Percentiles rank a stretch among this genome's conserved stretches.
phyloP scores from a whole-genome alignment of 768 basidiomycete genomes.

The Nidularia pulvinata region DNA sequence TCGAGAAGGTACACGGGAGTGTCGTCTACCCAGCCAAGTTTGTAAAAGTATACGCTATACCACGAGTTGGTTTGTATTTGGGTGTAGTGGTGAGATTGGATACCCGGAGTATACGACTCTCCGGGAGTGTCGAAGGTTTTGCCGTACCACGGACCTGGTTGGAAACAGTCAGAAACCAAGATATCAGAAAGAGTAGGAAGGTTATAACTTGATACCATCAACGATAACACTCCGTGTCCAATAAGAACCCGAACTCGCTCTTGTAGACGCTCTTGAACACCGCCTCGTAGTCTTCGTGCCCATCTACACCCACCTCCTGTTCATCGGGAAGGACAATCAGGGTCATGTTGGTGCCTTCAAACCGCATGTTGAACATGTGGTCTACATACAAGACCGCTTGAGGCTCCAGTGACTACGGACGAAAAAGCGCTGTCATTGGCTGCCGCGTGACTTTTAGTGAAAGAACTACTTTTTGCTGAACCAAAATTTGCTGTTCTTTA shows the following conservation, averaged over 20 bases:
- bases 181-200: neutral
- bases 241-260: slow-evolving; percentile 88
- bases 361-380: slow-evolving; percentile 89
- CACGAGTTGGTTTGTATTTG: slow-evolving; percentile 51
- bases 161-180: neutral
- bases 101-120: slow-evolving; percentile 79
- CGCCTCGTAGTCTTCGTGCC: slow-evolving; percentile 70
- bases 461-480: no score
- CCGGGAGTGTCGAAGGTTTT: slow-evolving; percentile 87
- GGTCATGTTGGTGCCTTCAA: slow-evolving; percentile 97
- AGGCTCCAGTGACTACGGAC: slow-evolving; percentile 24
- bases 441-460: no score
- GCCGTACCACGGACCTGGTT: slow-evolving; percentile 79
- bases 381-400: slow-evolving; percentile 52
- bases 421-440: no score
- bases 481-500: no score
- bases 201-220: slow-evolving; percentile 82
- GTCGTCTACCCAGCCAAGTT: slow-evolving; percentile 69
- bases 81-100: slow-evolving; percentile 42
- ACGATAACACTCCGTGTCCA: slow-evolving; percentile 81
- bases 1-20: slow-evolving; percentile 83
- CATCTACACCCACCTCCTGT: slow-evolving; percentile 38
- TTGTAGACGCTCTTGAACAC: slow-evolving; percentile 84
- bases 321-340: slow-evolving; percentile 58
- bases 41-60: slow-evolving; percentile 83